A percentile compares a stretch with the other conserved stretches of the same genome.
phyloP scores from a whole-genome alignment of 148 eudicot species.

The Dysphania ambrosioides region DNA sequence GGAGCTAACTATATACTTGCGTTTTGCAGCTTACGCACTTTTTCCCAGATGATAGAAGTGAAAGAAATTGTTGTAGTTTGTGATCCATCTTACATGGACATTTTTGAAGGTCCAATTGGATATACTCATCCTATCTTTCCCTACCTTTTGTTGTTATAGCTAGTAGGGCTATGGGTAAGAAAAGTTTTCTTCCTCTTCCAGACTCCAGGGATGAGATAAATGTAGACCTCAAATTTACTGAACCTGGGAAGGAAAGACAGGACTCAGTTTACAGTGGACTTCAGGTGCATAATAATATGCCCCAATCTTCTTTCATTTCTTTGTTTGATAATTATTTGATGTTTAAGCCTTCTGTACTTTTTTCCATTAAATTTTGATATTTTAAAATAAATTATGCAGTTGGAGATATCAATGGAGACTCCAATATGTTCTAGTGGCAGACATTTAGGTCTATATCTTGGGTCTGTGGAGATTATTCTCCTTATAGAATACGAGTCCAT shows the following conservation, averaged over 20 bases:
- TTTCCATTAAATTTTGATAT: too few relatives aligned
- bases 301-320: background rate
- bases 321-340: too few relatives aligned
- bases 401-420: background rate
- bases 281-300: conserved; percentile 45
- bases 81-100: conserved; percentile 90
- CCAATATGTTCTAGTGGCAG: background rate
- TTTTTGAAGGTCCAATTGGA: conserved; percentile 74
- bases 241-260: conserved; percentile 98
- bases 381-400: background rate
- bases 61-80: conserved; percentile 94
- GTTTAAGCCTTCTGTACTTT: too few relatives aligned
- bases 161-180: background rate
- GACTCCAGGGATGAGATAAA: conserved; percentile 55
- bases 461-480: too few relatives aligned
- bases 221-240: conserved; percentile 76
- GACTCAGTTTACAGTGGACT: conserved; percentile 87
- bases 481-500: too few relatives aligned
- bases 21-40: conserved; percentile 63
- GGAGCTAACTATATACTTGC: conserved; percentile 18
- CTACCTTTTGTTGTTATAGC: background rate
- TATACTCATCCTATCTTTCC: background rate
- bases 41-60: conserved; percentile 69
- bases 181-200: conserved; percentile 28
- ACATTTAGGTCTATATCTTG: too few relatives aligned